Evolutionary conservation across 108 stramenopile genomes (phyloP).

Genomic region (Nitzschia sp.): DNA sequence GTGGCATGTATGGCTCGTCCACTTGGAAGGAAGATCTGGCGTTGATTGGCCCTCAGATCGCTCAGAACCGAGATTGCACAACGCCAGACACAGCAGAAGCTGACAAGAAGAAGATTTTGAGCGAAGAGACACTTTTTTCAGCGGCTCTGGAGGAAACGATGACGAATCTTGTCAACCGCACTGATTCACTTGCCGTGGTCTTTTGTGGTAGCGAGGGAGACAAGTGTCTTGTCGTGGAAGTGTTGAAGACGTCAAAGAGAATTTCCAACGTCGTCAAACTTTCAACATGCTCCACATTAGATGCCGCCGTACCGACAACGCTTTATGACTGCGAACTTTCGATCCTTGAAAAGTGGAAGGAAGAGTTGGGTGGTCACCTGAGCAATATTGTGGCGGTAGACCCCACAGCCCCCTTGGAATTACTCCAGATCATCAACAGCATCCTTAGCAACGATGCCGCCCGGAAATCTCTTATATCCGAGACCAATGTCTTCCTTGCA

Average conservation of each 20-base stretch:
- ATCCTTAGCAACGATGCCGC: constrained; percentile 13
- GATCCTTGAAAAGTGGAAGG: neutral
- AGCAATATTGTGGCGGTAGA: constrained; percentile 18
- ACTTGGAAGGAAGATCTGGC: constrained; percentile 82
- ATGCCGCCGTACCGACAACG: neutral
- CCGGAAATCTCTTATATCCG: constrained; percentile 1
- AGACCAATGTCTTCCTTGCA: constrained; percentile 5
- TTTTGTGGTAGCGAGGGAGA: constrained; percentile 8
- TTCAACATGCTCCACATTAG: neutral
- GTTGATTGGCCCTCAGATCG: constrained; percentile 65
- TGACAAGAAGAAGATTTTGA: neutral
- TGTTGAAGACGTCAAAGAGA: neutral
- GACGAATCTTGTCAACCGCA: neutral
- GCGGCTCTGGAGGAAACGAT: neutral
- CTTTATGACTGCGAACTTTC: constrained; percentile 13
- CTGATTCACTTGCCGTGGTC: constrained; percentile 1
- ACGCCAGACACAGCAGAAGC: neutral
- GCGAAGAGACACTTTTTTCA: neutral
- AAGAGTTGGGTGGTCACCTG: neutral
- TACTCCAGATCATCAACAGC: constrained; percentile 31
- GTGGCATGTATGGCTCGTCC: constrained; percentile 79
- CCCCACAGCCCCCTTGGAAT: constrained; percentile 7
- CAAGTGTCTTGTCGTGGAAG: neutral
- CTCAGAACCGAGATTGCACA: constrained; percentile 21
- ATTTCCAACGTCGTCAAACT: neutral